Evolutionary conservation across 352 stramenopile genomes (phyloP), one percentile per base, ranked within the genome.

Genomic region (Plasmopara viticola): DNA sequence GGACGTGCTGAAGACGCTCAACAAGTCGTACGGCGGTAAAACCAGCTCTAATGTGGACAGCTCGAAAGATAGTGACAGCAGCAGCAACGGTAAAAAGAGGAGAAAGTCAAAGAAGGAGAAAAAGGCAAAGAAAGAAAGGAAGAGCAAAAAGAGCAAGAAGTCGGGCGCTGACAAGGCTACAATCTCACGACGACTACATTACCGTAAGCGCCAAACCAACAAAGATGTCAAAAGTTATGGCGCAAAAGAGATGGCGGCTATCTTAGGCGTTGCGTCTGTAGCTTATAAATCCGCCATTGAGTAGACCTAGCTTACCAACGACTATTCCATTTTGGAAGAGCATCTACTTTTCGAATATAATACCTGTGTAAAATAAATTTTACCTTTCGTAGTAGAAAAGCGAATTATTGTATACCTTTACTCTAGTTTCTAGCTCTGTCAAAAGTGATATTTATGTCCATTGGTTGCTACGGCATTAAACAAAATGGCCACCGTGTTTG

Each of bases 161-260:
- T 25, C 47, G 5, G 58, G 72, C 13, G 28, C 51, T n/a, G 58
- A 62, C 8, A 71, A 72, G 45, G 34, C 48, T 15, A 83, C 62
- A 8, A 54, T 90, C 37, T 86, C 71, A 29, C 70, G 78, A 10
- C 68, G 79, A 17, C 84, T 94, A 31, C 70, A 90, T 39, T 90
- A 91, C 67, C 68, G 75, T 60, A 90, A 87, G 62, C 80, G 82
- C 10, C 69, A 90, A 44, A 70, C 66, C 52, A 91, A 91, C 78
- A 95, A 95, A 70, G 86, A 94, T 60, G 84, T 84, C 51, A 87
- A 85, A 56, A 72, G 60, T 29, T 95, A 95, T 67, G 74, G 72
- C n/a, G 73, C 80, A 3, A 66, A 55, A 17, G 86, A 94, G 50
- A 92, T 95, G 78, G 74, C 83, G 28, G 86, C 83, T 35, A 95